These are phyloP conservation scores for Cytospora piceae DNA, from an alignment of 2,329 filamentous ascomycete genomes.

Conservation along the genomic window DNA sequence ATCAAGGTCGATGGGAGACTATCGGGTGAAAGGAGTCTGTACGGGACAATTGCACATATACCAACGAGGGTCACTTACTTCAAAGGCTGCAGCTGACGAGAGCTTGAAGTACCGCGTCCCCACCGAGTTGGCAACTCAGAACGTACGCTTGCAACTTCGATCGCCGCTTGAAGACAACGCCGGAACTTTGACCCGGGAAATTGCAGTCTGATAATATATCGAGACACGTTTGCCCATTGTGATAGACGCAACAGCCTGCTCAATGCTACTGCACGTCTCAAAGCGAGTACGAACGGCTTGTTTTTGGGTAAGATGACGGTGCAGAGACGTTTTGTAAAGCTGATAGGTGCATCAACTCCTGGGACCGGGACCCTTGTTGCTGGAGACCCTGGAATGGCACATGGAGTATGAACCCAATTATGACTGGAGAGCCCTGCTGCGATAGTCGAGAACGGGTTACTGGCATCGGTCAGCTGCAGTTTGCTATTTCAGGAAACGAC, in stretches of 20 bases:
- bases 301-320: neutral
- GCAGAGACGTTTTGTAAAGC: neutral
- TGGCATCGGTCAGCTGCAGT: neutral
- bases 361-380: neutral
- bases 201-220: neutral
- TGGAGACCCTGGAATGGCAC: neutral
- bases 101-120: neutral
- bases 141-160: neutral
- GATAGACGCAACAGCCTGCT: neutral
- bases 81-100: neutral
- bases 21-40: too few relatives aligned
- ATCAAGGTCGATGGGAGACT: too few relatives aligned
- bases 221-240: neutral
- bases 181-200: neutral
- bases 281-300: neutral
- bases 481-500: conserved; percentile 1
- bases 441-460: neutral
- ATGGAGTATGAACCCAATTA: neutral
- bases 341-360: neutral
- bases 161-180: neutral
- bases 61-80: neutral
- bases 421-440: neutral
- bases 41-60: neutral
- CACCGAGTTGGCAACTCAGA: neutral
- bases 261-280: neutral